phyloP scores from a whole-genome alignment of 78 protist genomes.

The Dictyostelium citrinum region DNA sequence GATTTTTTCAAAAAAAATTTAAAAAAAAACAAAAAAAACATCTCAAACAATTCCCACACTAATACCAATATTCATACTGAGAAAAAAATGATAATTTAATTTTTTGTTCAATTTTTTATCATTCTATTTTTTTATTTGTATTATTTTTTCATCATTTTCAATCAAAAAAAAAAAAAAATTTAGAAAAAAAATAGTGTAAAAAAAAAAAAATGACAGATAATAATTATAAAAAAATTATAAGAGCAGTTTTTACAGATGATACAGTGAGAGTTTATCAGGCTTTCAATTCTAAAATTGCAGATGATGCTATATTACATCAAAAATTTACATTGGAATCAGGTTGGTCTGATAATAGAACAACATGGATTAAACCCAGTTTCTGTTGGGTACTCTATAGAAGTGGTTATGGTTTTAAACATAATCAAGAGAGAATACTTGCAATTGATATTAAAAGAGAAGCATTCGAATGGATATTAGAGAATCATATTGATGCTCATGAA shows the following conservation, averaged over 20 bases:
- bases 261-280: slow-evolving; percentile 47
- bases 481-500: background rate
- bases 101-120: too few relatives aligned
- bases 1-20: too few relatives aligned
- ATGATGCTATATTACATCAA: slow-evolving; percentile 14
- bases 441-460: slow-evolving; percentile 18
- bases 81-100: too few relatives aligned
- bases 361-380: slow-evolving; percentile 63
- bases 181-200: too few relatives aligned
- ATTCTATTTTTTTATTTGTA: too few relatives aligned
- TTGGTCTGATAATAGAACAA: background rate
- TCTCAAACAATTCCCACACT: too few relatives aligned
- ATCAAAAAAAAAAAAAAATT: background rate
- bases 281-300: slow-evolving; percentile 9
- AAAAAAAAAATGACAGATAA: background rate
- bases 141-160: too few relatives aligned
- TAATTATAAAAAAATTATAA: slow-evolving; percentile 3
- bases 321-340: background rate
- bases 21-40: too few relatives aligned
- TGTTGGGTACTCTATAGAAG: slow-evolving; percentile 39
- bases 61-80: too few relatives aligned
- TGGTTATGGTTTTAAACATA: slow-evolving; percentile 11
- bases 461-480: slow-evolving; percentile 38
- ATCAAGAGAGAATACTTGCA: slow-evolving; percentile 48
- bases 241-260: slow-evolving; percentile 15